phyloP scores from a whole-genome alignment of 2,329 filamentous ascomycete genomes.

The Paraconiothyrium brasiliense region DNA sequence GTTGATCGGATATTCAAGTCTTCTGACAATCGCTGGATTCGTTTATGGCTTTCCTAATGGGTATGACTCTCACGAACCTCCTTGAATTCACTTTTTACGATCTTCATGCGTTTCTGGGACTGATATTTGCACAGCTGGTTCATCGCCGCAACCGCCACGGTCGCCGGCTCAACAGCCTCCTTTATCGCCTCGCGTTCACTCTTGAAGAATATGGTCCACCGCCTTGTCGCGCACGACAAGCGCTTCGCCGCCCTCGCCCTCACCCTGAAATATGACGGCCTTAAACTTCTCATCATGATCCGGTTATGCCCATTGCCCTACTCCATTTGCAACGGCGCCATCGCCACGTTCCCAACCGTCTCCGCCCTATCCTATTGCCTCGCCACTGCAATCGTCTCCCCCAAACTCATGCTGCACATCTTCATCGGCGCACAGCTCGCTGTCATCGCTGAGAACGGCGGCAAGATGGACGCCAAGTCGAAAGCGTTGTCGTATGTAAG shows the following conservation, averaged over 20 bases:
- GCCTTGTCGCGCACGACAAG: slow-evolving; percentile 81
- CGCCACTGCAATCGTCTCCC: slow-evolving; percentile 82
- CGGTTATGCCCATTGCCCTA: slow-evolving; percentile 92
- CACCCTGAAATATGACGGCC: slow-evolving; percentile 87
- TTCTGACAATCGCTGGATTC: slow-evolving; percentile 74
- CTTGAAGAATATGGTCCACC: slow-evolving; percentile 79
- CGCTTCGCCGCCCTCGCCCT: slow-evolving; percentile 89
- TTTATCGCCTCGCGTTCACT: slow-evolving; percentile 85
- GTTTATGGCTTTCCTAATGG: slow-evolving; percentile 76
- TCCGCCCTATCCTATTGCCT: slow-evolving; percentile 77
- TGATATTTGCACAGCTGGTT: slow-evolving; percentile 71
- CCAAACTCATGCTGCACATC: slow-evolving; percentile 89
- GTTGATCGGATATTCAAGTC: slow-evolving; percentile 85
- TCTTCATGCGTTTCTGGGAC: slow-evolving; percentile 25
- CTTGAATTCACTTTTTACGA: background rate
- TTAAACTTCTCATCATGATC: slow-evolving; percentile 90
- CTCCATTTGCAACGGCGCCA: slow-evolving; percentile 90
- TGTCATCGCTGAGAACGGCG: slow-evolving; percentile 81
- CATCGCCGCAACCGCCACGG: slow-evolving; percentile 79
- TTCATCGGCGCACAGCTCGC: slow-evolving; percentile 90
- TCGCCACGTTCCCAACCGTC: slow-evolving; percentile 92
- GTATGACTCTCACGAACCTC: background rate
- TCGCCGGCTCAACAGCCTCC: slow-evolving; percentile 78
- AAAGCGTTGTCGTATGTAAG: slow-evolving; percentile 85
- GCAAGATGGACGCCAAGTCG: slow-evolving; percentile 80